Percentiles rank a stretch among this genome's conserved stretches.
Evolutionary conservation across 768 basidiomycete genomes (phyloP).

Genomic region (Strobilomyces echinocephalus): DNA sequence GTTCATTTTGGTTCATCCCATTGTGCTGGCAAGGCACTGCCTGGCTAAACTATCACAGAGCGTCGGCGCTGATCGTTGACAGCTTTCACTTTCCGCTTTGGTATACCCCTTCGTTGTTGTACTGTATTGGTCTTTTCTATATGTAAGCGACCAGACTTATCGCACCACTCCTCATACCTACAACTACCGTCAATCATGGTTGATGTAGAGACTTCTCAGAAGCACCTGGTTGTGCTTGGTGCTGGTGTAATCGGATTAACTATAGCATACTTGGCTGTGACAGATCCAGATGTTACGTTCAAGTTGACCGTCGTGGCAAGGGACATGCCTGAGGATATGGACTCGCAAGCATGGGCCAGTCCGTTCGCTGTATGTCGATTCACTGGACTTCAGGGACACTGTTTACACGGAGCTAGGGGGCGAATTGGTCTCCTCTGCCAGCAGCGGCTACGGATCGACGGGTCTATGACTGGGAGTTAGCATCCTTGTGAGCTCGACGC

Average conservation of each 20-base stretch:
- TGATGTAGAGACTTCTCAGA: slow-evolving; percentile 1
- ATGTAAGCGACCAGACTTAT: background rate
- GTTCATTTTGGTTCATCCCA: background rate
- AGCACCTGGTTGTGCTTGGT: slow-evolving; percentile 32
- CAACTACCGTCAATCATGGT: slow-evolving; percentile 11
- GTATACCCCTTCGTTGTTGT: background rate
- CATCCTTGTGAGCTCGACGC: slow-evolving; percentile 36
- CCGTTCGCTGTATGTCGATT: slow-evolving; percentile 43
- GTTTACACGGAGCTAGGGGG: slow-evolving; percentile 32
- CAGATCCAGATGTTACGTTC: slow-evolving; percentile 17
- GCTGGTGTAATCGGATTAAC: slow-evolving; percentile 39
- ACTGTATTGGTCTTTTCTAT: background rate
- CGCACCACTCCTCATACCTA: background rate
- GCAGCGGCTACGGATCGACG: slow-evolving; percentile 32
- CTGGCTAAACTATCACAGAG: too few species aligned
- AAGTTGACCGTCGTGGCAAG: slow-evolving; percentile 31
- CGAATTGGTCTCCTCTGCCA: slow-evolving; percentile 44
- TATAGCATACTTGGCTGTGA: slow-evolving; percentile 31
- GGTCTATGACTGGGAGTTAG: slow-evolving; percentile 35
- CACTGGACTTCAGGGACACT: background rate
- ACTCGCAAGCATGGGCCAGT: slow-evolving; percentile 44
- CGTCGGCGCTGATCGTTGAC: background rate
- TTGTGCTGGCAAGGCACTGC: background rate
- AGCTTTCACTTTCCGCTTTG: background rate
- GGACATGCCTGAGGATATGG: slow-evolving; percentile 35